These are phyloP conservation scores for Citrus unshiu DNA, from an alignment of 345 rosid species.

Conservation along the genomic window DNA sequence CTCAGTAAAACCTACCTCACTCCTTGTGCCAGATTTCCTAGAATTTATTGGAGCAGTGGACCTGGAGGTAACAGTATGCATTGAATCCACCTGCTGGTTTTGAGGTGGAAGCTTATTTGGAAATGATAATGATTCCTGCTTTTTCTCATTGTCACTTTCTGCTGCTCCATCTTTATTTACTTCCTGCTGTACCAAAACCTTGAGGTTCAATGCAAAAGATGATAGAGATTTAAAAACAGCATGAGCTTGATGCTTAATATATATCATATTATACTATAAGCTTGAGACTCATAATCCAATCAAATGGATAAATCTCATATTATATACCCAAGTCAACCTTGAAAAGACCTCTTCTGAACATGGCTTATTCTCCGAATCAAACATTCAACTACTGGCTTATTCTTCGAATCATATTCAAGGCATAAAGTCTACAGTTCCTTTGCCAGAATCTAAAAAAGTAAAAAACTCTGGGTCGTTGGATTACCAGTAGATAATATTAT, in stretches of 20 bases:
- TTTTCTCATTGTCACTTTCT: constrained; percentile 34
- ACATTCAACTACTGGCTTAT: background rate
- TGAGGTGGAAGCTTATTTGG: constrained; percentile 30
- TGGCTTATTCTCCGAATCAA: background rate
- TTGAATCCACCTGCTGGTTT: constrained; percentile 38
- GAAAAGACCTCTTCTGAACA: background rate
- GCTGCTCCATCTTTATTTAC: constrained; percentile 28
- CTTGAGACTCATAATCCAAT: background rate
- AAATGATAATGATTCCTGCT: constrained; percentile 24
- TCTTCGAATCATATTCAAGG: background rate
- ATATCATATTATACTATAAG: background rate
- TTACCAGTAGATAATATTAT: background rate
- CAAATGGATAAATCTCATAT: background rate
- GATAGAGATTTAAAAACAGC: background rate
- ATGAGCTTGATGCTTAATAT: background rate
- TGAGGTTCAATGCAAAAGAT: background rate
- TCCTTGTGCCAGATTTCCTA: constrained; percentile 57
- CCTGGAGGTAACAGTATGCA: constrained; percentile 29
- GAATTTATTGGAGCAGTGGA: constrained; percentile 27
- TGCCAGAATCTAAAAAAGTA: background rate
- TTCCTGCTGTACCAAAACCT: constrained; percentile 30
- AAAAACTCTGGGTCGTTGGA: background rate
- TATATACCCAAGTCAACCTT: background rate
- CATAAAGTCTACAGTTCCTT: background rate
- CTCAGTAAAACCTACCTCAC: constrained; percentile 55